Conservation (phyloP, 2,329 filamentous ascomycete species). For the Pestalotiopsis sp. region DNA sequence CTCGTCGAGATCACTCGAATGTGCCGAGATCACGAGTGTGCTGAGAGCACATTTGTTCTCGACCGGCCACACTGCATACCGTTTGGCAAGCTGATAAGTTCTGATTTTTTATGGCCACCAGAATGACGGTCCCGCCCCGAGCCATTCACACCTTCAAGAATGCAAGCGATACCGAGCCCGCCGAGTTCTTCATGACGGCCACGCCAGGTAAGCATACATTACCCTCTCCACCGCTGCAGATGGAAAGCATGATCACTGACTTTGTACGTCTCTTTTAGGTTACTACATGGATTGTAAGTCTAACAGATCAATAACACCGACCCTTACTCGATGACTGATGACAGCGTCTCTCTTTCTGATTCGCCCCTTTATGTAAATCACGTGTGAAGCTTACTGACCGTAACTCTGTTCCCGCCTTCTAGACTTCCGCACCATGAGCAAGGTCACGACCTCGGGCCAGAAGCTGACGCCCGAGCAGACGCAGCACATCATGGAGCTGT, state of each 20-base stretch:
- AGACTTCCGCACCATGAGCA: constrained; percentile 39
- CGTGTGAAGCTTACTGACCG: too few species aligned
- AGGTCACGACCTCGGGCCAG: constrained; percentile 28
- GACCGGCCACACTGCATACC: background rate
- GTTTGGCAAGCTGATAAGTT: background rate
- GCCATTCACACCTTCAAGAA: constrained; percentile 39
- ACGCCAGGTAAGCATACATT: constrained; percentile 29
- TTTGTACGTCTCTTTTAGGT: constrained; percentile 22
- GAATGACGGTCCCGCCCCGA: constrained; percentile 10
- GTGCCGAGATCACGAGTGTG: background rate
- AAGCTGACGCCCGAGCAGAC: constrained; percentile 27
- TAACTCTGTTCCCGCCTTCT: background rate
- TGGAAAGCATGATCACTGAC: background rate
- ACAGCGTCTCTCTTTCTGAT: too few species aligned
- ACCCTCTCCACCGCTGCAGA: background rate
- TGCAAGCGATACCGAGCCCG: constrained; percentile 32
- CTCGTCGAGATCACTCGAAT: background rate
- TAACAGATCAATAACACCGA: background rate
- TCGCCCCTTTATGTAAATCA: too few species aligned
- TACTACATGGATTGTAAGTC: constrained; percentile 40
- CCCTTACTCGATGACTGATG: too few species aligned
- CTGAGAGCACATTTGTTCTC: background rate
- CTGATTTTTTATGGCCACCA: background rate
- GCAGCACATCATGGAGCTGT: constrained; percentile 38
- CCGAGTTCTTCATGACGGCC: constrained; percentile 40